Evolutionary conservation across 441 rosid species (phyloP), one percentile per base, ranked within the genome.

Genomic region (Iberis amara): DNA sequence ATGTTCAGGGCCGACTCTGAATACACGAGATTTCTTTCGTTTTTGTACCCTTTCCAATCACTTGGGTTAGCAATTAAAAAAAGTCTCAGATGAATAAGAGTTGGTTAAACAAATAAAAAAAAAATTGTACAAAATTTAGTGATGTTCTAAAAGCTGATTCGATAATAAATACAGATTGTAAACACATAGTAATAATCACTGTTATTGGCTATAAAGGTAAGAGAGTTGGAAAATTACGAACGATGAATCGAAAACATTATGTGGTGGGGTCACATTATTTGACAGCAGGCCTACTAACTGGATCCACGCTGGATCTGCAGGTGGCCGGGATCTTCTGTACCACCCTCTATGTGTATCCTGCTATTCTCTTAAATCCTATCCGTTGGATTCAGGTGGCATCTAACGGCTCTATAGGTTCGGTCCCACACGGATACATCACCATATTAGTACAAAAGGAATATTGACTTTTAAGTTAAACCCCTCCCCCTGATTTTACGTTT

Each of bases 301-400:
- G 69, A 8, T 65, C 64, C 69, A 45, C 59, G 59, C 54, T 65
- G 69, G 69, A 44, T 57, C 26, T 52, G 47, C 54, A 32, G 44
- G 68, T 53, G 61, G 14, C 9, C 10, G 21, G 3, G 44, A 57
- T 64, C 64, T 40, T 56, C 57, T 64, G 69, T 44, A 7, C 4
- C 35, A 11, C 1, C 10, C 18, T 35, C 42, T 38, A 15, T 8
- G 0, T 27, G 15, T 39, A 18, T 27, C 18, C 7, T 23, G 4
- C 46, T 38, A 10, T 9, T 5, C 6, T 6, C 6, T 1, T 26
- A 6, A 6, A 10, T 23, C 36, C 2, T 3, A 15, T 27, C 60
- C 64, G 55, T 57, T 32, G 27, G 39, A 65, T 40, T 55, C 1
- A 38, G 64, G 39, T 65, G 58, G 39, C 55, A 65, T 65, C 69